Conservation (phyloP, 306 rosid genomes). For the Vicia faba region DNA sequence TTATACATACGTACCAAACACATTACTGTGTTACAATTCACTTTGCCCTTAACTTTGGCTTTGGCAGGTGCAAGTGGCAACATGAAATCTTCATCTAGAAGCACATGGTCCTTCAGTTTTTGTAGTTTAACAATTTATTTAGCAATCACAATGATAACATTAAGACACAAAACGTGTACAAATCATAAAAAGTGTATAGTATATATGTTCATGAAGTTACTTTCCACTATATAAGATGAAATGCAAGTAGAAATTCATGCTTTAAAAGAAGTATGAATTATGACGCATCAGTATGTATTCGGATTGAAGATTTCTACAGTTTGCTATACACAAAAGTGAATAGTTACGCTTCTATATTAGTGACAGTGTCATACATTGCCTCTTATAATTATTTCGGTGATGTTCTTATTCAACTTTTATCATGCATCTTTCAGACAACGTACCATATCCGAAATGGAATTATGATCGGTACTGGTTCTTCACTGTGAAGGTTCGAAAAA, state of each 20-base stretch:
- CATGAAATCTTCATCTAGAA: too few species aligned
- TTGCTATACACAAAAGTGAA: conserved; percentile 31
- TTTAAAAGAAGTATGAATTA: conserved; percentile 28
- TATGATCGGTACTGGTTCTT: conserved; percentile 43
- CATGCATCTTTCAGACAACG: conserved; percentile 38
- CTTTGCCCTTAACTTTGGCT: not conserved
- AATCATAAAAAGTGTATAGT: conserved; percentile 12
- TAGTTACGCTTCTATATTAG: conserved; percentile 36
- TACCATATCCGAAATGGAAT: conserved; percentile 48
- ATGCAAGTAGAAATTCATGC: conserved; percentile 22
- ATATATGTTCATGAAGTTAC: not conserved
- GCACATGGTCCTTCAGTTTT: too few species aligned
- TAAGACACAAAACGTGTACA: conserved; percentile 38
- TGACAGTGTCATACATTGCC: conserved; percentile 33
- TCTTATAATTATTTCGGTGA: conserved; percentile 44
- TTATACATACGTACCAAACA: conserved; percentile 36
- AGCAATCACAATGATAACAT: conserved; percentile 17
- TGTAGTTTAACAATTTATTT: too few species aligned
- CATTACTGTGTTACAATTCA: not conserved
- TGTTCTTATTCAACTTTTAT: conserved; percentile 42
- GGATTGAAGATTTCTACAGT: conserved; percentile 25
- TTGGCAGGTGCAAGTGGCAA: not conserved
- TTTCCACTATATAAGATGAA: not conserved
- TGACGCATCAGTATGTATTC: conserved; percentile 34
- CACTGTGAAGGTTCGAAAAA: conserved; percentile 38